A percentile compares a stretch with the other conserved stretches of the same genome.
Evolutionary conservation across 2,329 filamentous ascomycete species (phyloP).

Genomic region (Pestalotiopsis sp.): DNA sequence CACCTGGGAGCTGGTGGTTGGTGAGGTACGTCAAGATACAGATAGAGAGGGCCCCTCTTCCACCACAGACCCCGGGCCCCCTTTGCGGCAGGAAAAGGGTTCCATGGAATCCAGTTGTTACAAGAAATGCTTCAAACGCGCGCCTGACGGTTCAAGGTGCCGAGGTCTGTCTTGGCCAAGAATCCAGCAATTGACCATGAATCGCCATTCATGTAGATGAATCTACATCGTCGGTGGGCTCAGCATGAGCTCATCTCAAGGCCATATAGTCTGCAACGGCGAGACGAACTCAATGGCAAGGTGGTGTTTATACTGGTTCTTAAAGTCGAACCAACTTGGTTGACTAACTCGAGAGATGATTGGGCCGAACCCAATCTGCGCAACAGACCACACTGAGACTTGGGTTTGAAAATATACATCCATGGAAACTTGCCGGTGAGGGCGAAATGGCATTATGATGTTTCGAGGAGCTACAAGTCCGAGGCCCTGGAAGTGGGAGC

Average conservation of each 20-base stretch:
- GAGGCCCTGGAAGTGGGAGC: not conserved
- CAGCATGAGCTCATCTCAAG: not conserved
- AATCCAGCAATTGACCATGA: not conserved
- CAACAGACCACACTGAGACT: not conserved
- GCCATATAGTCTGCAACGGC: not conserved
- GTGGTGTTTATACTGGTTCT: not conserved
- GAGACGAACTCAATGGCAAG: not conserved
- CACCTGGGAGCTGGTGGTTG: not conserved
- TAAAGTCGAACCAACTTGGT: not conserved
- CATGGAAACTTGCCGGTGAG: not conserved
- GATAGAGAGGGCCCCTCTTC: not conserved
- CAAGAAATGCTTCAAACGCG: conserved; percentile 25
- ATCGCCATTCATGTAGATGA: not conserved
- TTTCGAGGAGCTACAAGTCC: not conserved
- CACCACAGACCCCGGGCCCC: conserved; percentile 13
- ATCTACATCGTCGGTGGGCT: not conserved
- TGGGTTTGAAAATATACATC: not conserved
- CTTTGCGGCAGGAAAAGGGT: conserved; percentile 17
- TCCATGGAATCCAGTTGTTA: conserved; percentile 21
- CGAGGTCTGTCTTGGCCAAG: not conserved
- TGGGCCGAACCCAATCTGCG: not conserved
- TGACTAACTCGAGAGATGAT: not conserved
- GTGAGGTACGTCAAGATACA: no score
- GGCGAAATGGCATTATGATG: not conserved
- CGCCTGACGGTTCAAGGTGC: conserved; percentile 9